Conservation (phyloP, 805 yeast genomes). For the Starmerella floricola region DNA sequence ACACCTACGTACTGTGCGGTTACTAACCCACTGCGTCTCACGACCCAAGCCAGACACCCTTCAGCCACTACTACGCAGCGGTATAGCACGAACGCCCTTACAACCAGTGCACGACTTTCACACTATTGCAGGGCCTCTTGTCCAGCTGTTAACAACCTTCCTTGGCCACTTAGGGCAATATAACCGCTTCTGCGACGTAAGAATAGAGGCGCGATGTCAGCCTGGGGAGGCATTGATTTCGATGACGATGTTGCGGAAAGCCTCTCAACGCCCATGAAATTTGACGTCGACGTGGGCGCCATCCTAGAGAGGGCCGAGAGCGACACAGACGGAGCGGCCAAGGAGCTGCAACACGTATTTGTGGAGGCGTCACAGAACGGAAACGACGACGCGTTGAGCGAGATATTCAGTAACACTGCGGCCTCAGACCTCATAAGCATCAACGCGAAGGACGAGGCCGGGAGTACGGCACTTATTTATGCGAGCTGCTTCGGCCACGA, state of each 20-base stretch:
- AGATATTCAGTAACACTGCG: slow-evolving; percentile 24
- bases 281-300: slow-evolving; percentile 6
- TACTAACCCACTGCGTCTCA: too few relatives aligned
- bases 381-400: slow-evolving; percentile 23
- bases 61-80: too few relatives aligned
- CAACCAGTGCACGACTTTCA: too few relatives aligned
- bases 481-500: slow-evolving; percentile 34
- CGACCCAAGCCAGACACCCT: too few relatives aligned
- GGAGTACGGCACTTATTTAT: slow-evolving; percentile 31
- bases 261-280: background rate
- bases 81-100: too few relatives aligned
- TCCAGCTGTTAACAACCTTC: too few relatives aligned
- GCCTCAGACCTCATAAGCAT: slow-evolving; percentile 25
- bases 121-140: too few relatives aligned
- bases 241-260: slow-evolving; percentile 6
- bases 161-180: too few relatives aligned
- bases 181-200: too few relatives aligned
- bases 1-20: too few relatives aligned
- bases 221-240: slow-evolving; percentile 18
- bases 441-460: slow-evolving; percentile 29
- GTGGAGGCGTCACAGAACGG: slow-evolving; percentile 31
- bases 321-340: slow-evolving; percentile 9
- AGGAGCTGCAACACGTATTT: slow-evolving; percentile 26
- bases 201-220: slow-evolving; percentile 9
- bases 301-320: slow-evolving; percentile 2